Evolutionary conservation across 805 yeast genomes (phyloP), one percentile per base, ranked within the genome.

Genomic region (Candida arabinofermentans): DNA sequence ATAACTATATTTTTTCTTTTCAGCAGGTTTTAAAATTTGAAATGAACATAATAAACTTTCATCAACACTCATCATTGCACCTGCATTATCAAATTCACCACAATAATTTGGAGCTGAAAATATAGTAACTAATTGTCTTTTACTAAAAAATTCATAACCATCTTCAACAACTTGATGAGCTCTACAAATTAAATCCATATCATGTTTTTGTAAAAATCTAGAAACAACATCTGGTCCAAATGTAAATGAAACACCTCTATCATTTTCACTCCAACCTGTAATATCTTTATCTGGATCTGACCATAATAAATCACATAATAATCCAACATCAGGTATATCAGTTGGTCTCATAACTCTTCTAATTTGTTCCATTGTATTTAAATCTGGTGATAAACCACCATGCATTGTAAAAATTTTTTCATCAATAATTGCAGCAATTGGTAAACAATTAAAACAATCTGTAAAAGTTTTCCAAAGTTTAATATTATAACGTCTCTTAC

Each of bases 81-180:
- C 99, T 2, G 98, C 97, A 61, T 91, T 91, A 67, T 91, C 99
- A 63, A 91, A 91, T 67, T 93, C 98, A 58, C 99, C 99, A 76
- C 98, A 93, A 66, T 90, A 90, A 69, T 93, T 93, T 55, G 99
- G 99, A 43, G 99, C 99, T 41, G 93, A 82, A 65, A 91, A 91
- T 53, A 91, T 74, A 24, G 99, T 91, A 37, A 91, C 98, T 61
- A 91, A 77, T 68, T 91, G 98, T 62, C 98, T 84, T 66, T 91
- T 91, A 51, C 93, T 80, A 67, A 93, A 91, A 64, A 91, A 91
- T 72, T 91, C 98, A 67, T 93, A 91, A 53, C 99, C 99, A 67
- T 91, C 99, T 71, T 91, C 99, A 47, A 91, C 99, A 50, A 91
- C 99, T 71, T 91, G 98, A 74, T 91, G 99, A 36, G 98, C 98